Base-by-base conservation (phyloP, 176 grass and related monocot species). In the Bothriochloa decipiens region DNA sequence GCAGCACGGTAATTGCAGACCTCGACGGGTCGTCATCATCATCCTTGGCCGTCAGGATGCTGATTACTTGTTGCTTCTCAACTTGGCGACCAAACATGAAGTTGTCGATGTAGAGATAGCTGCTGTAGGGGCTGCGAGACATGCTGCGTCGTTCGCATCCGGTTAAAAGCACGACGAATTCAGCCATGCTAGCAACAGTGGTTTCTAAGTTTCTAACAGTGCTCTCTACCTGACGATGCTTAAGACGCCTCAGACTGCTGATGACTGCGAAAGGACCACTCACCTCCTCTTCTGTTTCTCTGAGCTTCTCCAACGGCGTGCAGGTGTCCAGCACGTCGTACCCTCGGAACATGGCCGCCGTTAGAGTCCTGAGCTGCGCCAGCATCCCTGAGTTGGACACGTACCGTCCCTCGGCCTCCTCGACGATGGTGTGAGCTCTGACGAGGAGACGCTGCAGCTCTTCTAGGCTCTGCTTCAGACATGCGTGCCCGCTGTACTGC, bases 81-180 rank as follows among this genome's bases (percentile, higher is more conserved):
- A 70, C 50, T 15, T 60, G 65, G 49, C 74, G 83, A 4, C 83
- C 75, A 61, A 85, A 85, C 75, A 85, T 78, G 65, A 70, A 85
- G 50, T 85, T 85, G 20, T 85, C 83, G 0, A 85, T 47, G 18
- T 70, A 70, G 6, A 85, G 75, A 11, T 85, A 78, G 26, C 65
- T 61, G 25, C 39, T 78, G n/a, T 78, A 70, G 5, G 74, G 83
- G 64, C 26, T 69, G 75, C 65, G 11, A 16, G 22, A 46, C 83
- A 85, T 78, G 49, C 49, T 16, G 2, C 49, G 49, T 18, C 49
- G 65, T 17, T 69, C 25, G 13, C 75, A 78, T 15, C 83, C 75
- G 37, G 63, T 25, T 5, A 78, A n/a, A 11, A 85, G 36, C 4
- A 32, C 2, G 7, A 70, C 1, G 22, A 85, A 78, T 20, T 78